These are phyloP conservation scores for Ettlia oleoabundans DNA, from an alignment of 139 green algal genomes.

Conservation along the genomic window DNA sequence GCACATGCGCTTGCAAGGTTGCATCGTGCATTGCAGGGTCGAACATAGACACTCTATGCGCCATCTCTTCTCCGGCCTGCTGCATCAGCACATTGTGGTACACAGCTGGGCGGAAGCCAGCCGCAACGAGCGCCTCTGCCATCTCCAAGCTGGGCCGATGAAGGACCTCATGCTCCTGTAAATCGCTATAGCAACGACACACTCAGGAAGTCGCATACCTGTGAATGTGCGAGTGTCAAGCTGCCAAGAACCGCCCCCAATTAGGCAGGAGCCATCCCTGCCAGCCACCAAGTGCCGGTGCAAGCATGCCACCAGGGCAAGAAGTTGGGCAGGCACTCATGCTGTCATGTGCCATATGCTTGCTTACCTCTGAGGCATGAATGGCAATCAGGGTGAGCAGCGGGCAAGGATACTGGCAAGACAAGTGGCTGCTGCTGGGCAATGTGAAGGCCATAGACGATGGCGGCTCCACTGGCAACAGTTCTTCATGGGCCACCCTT, in stretches of 20 bases:
- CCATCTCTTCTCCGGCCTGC: not conserved
- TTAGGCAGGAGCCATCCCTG: no score
- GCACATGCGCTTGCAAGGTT: not conserved
- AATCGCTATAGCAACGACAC: not conserved
- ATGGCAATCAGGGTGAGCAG: not conserved
- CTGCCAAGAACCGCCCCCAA: no score
- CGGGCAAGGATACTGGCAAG: not conserved
- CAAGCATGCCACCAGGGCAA: not conserved
- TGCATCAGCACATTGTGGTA: not conserved
- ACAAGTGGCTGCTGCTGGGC: no score
- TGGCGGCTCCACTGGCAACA: no score
- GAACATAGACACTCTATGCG: not conserved
- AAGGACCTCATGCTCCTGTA: not conserved
- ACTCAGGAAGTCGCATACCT: not conserved
- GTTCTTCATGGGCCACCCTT: not conserved
- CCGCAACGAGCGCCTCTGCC: not conserved
- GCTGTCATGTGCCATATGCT: not conserved
- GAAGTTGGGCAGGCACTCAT: not conserved
- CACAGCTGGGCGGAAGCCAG: not conserved
- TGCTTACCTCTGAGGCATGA: not conserved
- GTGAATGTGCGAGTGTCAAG: no score
- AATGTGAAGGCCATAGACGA: not conserved
- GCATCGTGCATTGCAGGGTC: not conserved
- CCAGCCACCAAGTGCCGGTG: no score
- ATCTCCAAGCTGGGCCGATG: not conserved